Evolutionary conservation across 495 filamentous ascomycete genomes (phyloP).

Genomic region (Elaphomyces granulatus): DNA sequence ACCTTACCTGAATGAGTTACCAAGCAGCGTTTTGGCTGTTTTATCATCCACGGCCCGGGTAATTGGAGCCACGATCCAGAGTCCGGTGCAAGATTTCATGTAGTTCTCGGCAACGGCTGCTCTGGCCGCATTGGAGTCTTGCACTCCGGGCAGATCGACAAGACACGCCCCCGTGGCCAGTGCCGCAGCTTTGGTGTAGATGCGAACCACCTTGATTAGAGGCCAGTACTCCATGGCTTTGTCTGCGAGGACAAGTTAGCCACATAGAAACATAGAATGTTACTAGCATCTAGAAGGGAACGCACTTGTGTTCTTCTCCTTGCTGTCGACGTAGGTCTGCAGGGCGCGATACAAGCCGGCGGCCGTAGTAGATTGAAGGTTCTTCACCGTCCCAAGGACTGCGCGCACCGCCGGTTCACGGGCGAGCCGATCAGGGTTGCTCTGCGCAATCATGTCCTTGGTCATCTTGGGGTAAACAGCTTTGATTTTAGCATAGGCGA

Average conservation of each 20-base stretch:
- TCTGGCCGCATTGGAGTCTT: slow-evolving; percentile 52
- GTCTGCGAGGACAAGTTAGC: too few relatives aligned
- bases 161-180: slow-evolving; percentile 48
- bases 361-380: slow-evolving; percentile 24
- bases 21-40: slow-evolving; percentile 43
- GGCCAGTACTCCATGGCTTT: slow-evolving; percentile 46
- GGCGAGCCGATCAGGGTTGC: slow-evolving; percentile 19
- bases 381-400: slow-evolving; percentile 34
- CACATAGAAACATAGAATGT: background rate
- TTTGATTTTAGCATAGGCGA: slow-evolving; percentile 50
- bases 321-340: slow-evolving; percentile 38
- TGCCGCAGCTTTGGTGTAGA: slow-evolving; percentile 41
- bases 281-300: slow-evolving; percentile 16
- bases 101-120: slow-evolving; percentile 46
- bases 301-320: slow-evolving; percentile 27
- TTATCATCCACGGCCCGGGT: slow-evolving; percentile 53
- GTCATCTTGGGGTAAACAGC: slow-evolving; percentile 46
- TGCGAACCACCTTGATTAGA: slow-evolving; percentile 44
- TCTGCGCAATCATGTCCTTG: slow-evolving; percentile 31
- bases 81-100: slow-evolving; percentile 37
- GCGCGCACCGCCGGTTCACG: slow-evolving; percentile 15
- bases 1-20: slow-evolving; percentile 47
- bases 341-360: slow-evolving; percentile 30
- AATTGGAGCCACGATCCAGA: slow-evolving; percentile 48
- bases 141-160: slow-evolving; percentile 51